Conservation (phyloP, 2,329 filamentous ascomycete genomes). For the Exophiala alcalophila region DNA sequence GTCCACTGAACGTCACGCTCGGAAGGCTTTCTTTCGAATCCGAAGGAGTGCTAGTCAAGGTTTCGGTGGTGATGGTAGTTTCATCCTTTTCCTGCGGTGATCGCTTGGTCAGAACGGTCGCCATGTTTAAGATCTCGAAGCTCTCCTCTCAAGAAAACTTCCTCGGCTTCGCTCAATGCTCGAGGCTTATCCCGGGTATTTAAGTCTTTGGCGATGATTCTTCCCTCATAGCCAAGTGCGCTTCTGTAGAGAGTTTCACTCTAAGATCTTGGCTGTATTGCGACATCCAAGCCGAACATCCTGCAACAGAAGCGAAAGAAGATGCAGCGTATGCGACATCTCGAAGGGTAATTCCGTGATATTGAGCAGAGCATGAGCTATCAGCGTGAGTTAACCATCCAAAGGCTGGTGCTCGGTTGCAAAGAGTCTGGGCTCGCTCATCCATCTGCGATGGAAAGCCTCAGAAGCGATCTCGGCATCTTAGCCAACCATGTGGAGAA, state of each 20-base stretch:
- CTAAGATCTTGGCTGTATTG: constrained; percentile 3
- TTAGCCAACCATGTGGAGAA: no score
- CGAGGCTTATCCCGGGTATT: neutral
- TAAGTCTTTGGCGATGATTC: neutral
- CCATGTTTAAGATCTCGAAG: neutral
- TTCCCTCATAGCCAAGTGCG: neutral
- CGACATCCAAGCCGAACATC: constrained; percentile 1
- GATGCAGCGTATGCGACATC: neutral
- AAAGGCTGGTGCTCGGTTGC: neutral
- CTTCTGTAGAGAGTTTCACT: neutral
- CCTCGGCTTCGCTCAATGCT: neutral
- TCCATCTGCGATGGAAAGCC: neutral
- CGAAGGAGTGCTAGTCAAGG: neutral
- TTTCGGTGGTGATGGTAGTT: neutral
- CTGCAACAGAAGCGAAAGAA: neutral
- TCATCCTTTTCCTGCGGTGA: constrained; percentile 1
- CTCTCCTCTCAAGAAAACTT: neutral
- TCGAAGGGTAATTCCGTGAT: neutral
- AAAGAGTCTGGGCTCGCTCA: neutral
- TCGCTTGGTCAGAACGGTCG: neutral
- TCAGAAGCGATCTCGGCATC: constrained; percentile 1
- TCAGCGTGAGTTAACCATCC: neutral
- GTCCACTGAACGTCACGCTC: neutral
- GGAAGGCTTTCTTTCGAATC: constrained; percentile 9
- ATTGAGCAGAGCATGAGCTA: no score